Evolutionary conservation across 495 filamentous ascomycete genomes (phyloP), one percentile per base, ranked within the genome.

Genomic region (Annulohypoxylon moriforme): DNA sequence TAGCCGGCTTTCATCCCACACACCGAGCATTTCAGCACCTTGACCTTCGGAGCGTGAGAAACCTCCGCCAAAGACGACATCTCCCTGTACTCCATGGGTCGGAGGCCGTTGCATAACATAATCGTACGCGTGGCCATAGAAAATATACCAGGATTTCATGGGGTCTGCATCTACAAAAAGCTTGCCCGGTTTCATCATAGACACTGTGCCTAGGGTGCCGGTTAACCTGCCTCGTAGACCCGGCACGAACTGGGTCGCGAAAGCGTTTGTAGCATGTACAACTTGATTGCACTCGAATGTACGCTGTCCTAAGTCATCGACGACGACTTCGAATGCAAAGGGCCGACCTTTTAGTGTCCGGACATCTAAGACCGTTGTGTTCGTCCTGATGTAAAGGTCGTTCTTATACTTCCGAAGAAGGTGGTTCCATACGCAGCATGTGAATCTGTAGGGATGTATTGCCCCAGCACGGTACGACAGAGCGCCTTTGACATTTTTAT

Each of bases 231-330:
- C 81, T 40, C 74, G 72, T 14, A 86, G 75, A 1, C 81, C 79
- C 0, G 85, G 82, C 22, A 86, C 72, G 13, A 86, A 79, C 42
- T 85, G 80, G 0, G 82, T 64, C 5, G 82, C 76, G 66, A 81
- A 81, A 33, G 74, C 85, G 59, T 87, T 86, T 24, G 83, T 86
- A 22, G 83, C 81, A 69, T 85, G 83, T n/a, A 88, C 64, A 29
- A 87, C 65, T 49, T 83, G 78, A 14, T 61, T 72, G 7, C 84
- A 78, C 8, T 64, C 64, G 46, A 84, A 80, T 5, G 36, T 46
- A 11, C 82, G 82, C 5, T 78, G 78, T 0, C 74, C 33, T n/a
- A 25, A 0, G 84, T 85, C 0, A 59, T 57, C 40, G 4, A 44
- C 40, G n/a, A 44, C 2, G 11, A 84, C 56, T 27, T 67, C 63